Conservation (phyloP, 2,329 filamentous ascomycete genomes). For the Penicillium hesseltinei region DNA sequence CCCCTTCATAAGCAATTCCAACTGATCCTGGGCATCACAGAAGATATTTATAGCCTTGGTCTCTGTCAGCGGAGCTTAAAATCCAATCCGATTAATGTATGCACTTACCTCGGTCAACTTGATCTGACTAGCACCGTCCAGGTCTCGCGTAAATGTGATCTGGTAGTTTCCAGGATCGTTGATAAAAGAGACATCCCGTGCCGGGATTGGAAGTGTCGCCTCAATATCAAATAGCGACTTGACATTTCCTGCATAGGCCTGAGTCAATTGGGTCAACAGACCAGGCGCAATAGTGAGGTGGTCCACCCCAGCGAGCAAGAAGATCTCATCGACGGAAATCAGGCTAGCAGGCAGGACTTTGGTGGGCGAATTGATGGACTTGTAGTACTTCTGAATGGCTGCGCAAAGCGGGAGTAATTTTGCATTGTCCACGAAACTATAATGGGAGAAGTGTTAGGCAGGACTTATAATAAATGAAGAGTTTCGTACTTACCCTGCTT, state of each 20-base stretch:
- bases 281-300: conserved; percentile 60
- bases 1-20: conserved; percentile 42
- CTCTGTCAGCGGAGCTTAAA: neutral
- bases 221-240: conserved; percentile 31
- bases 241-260: conserved; percentile 36
- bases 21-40: conserved; percentile 53
- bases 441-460: neutral
- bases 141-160: conserved; percentile 51
- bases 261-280: conserved; percentile 50
- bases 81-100: neutral
- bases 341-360: conserved; percentile 58
- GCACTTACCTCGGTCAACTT: conserved; percentile 48
- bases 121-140: conserved; percentile 42
- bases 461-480: neutral
- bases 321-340: conserved; percentile 58
- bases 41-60: conserved; percentile 56
- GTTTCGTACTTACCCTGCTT: conserved; percentile 31
- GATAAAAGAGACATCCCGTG: conserved; percentile 26
- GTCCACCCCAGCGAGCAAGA: conserved; percentile 56
- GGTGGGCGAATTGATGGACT: conserved; percentile 39
- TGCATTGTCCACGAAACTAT: conserved; percentile 28
- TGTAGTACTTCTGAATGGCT: conserved; percentile 55
- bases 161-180: conserved; percentile 51
- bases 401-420: conserved; percentile 50
- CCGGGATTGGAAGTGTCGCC: conserved; percentile 9